Evolutionary conservation across 1,284 basidiomycete genomes (phyloP).

Genomic region (Rhodotorula mucilaginosa): DNA sequence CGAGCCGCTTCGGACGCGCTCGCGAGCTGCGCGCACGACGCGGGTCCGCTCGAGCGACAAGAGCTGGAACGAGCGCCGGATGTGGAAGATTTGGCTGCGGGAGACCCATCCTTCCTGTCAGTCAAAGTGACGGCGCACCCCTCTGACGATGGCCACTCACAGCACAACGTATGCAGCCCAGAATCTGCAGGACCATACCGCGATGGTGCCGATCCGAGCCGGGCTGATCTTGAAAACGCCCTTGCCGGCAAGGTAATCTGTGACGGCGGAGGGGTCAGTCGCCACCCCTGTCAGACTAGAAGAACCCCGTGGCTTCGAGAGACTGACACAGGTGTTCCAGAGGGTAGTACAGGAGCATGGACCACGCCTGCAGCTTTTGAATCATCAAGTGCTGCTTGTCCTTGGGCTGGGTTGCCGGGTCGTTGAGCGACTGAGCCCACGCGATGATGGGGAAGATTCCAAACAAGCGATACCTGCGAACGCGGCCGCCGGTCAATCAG

Average conservation of each 20-base stretch:
- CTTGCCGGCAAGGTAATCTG: conserved; percentile 63
- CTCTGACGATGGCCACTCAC: conserved; percentile 51
- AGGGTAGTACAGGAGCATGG: conserved; percentile 77
- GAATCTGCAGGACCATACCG: conserved; percentile 68
- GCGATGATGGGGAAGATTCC: conserved; percentile 43
- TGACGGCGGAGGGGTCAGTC: too few relatives aligned
- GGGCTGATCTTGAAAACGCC: conserved; percentile 54
- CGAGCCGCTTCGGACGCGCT: conserved; percentile 23
- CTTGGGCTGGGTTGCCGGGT: conserved; percentile 47
- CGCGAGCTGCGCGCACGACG: conserved; percentile 40
- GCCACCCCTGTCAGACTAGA: background rate
- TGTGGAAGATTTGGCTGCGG: conserved; percentile 36
- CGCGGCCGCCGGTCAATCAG: too few relatives aligned
- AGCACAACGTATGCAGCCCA: conserved; percentile 73
- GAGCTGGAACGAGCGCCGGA: conserved; percentile 46
- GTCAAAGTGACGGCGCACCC: too few relatives aligned
- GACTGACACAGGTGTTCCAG: conserved; percentile 64
- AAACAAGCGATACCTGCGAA: conserved; percentile 37
- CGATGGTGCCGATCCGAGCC: conserved; percentile 54
- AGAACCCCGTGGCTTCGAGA: too few relatives aligned
- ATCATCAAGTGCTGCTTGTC: conserved; percentile 54
- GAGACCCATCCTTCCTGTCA: too few relatives aligned
- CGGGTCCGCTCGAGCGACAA: conserved; percentile 37
- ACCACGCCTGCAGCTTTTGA: conserved; percentile 76
- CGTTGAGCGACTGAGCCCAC: conserved; percentile 43